Conservation (phyloP, 2,329 filamentous ascomycete species). For the Colletotrichum nymphaeae region DNA sequence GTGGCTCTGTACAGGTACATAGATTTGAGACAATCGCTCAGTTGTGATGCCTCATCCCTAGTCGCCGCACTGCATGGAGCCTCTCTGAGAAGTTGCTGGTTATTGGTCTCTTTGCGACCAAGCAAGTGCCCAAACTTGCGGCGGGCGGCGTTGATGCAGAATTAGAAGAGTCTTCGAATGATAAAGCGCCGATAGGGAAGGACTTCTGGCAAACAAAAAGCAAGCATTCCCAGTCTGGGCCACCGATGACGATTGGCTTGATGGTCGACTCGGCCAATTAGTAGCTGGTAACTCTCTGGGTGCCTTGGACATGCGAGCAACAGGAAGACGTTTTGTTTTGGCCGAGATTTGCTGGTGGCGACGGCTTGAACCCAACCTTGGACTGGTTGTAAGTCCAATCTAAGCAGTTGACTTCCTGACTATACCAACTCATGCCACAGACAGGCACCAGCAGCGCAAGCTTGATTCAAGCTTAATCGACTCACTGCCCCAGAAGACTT, state of each 20-base stretch:
- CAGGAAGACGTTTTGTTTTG: background rate
- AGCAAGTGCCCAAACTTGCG: background rate
- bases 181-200: background rate
- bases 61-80: slow-evolving; percentile 2
- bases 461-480: background rate
- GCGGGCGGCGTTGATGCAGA: background rate
- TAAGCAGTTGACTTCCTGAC: background rate
- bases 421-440: background rate
- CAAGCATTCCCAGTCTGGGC: background rate
- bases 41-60: background rate
- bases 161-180: background rate
- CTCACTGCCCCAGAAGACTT: background rate
- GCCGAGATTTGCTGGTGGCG: background rate
- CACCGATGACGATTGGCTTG: background rate
- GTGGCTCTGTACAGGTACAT: background rate
- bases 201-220: background rate
- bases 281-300: background rate
- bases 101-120: slow-evolving; percentile 27
- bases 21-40: background rate
- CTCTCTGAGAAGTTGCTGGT: background rate
- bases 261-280: background rate
- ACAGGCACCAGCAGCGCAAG: background rate
- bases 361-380: background rate
- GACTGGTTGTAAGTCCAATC: background rate
- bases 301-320: background rate